phyloP scores from a whole-genome alignment of 2,329 filamentous ascomycete genomes.

The Neobulgaria alba region DNA sequence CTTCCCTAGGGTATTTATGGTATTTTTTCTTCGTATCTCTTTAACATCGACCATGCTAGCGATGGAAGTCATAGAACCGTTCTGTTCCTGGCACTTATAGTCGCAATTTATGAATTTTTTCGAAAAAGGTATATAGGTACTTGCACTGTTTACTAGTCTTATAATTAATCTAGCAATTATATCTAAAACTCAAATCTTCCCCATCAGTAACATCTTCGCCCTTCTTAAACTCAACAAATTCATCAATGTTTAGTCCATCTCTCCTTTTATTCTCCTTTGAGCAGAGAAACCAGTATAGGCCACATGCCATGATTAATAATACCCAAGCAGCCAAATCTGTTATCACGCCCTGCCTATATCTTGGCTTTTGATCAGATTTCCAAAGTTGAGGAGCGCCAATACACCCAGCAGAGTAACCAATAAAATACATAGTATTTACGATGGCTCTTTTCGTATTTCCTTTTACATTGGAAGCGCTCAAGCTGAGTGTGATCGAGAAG shows the following conservation, averaged over 20 bases:
- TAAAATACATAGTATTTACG: slow-evolving; percentile 34
- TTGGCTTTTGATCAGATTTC: slow-evolving; percentile 9
- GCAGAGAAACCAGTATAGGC: slow-evolving; percentile 32
- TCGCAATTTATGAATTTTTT: no score
- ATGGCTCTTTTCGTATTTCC: slow-evolving; percentile 40
- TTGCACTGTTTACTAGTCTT: no score
- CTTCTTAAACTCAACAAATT: no score
- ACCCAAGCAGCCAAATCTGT: slow-evolving; percentile 33
- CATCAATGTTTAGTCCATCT: slow-evolving; percentile 19
- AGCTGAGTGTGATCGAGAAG: slow-evolving; percentile 36
- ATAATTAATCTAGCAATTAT: no score
- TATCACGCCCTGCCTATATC: slow-evolving; percentile 26
- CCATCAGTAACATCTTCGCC: slow-evolving; percentile 19
- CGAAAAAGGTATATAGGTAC: no score
- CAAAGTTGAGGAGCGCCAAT: slow-evolving; percentile 35
- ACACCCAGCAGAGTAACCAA: slow-evolving; percentile 42
- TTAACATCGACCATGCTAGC: no score
- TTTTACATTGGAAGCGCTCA: slow-evolving; percentile 50
- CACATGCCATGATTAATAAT: slow-evolving; percentile 33
- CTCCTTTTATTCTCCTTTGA: slow-evolving; percentile 34
- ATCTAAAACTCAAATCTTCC: slow-evolving; percentile 19
- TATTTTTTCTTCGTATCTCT: no score
- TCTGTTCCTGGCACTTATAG: no score
- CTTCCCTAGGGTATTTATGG: no score
- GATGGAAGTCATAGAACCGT: no score